A percentile compares a stretch with the other conserved stretches of the same genome.
Evolutionary conservation across 805 yeast genomes (phyloP).

Genomic region (Pichia ethanolica): DNA sequence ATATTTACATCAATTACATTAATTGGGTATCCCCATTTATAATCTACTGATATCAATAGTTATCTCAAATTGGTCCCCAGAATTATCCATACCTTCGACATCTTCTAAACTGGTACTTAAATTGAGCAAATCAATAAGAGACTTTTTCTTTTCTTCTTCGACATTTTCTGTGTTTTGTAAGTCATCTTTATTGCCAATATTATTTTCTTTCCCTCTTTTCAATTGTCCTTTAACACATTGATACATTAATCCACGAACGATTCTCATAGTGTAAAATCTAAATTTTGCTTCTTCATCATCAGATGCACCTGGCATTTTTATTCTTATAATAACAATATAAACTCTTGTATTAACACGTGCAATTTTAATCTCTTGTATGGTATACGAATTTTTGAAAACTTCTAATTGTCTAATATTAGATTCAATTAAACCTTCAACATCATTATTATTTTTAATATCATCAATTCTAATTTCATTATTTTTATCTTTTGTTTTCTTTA

Average conservation of each 20-base stretch:
- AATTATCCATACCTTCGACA: conserved; percentile 15
- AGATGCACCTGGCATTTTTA: conserved; percentile 62
- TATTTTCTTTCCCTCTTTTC: neutral
- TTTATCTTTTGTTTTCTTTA: conserved; percentile 15
- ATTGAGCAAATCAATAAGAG: conserved; percentile 18
- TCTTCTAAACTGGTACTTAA: conserved; percentile 22
- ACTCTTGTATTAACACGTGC: conserved; percentile 58
- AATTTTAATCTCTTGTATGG: conserved; percentile 41
- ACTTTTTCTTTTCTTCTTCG: conserved; percentile 12
- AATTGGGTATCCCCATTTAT: neutral
- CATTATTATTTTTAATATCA: conserved; percentile 7
- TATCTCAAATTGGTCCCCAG: conserved; percentile 32
- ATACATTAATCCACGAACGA: conserved; percentile 31
- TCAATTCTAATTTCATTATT: neutral
- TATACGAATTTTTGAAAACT: conserved; percentile 43
- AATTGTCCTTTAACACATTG: conserved; percentile 13
- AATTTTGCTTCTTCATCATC: conserved; percentile 60
- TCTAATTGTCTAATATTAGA: conserved; percentile 42
- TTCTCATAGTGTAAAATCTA: conserved; percentile 40
- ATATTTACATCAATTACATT: neutral
- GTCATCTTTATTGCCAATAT: neutral
- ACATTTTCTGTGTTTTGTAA: conserved; percentile 3
- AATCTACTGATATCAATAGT: conserved; percentile 34
- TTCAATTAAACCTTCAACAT: conserved; percentile 31
- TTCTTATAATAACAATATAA: conserved; percentile 46